Evolutionary conservation across 139 green algal species (phyloP).

Genomic region (Coelastrella sp.): DNA sequence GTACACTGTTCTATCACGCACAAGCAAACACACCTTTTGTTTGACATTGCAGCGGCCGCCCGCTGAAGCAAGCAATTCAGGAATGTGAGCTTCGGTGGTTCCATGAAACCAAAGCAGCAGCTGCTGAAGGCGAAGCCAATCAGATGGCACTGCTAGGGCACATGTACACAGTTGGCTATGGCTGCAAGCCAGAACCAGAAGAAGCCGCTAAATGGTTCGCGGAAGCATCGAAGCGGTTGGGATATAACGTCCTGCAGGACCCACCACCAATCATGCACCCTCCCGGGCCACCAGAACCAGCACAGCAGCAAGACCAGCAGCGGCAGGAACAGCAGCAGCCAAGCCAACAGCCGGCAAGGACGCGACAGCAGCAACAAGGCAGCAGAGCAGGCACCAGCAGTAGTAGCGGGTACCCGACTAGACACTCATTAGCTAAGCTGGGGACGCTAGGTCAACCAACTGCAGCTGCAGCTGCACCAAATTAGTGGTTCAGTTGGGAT

Average conservation of each 20-base stretch:
- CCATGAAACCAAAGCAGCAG: conserved; percentile 24
- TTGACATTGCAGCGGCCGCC: conserved; percentile 17
- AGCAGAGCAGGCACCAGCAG: conserved; percentile 12
- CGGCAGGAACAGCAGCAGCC: no score
- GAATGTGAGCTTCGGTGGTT: conserved; percentile 46
- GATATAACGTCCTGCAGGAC: conserved; percentile 33
- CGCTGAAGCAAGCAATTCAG: conserved; percentile 32
- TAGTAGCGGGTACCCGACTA: neutral
- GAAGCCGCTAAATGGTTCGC: conserved; percentile 34
- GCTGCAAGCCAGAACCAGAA: conserved; percentile 30
- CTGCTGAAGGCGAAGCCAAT: conserved; percentile 23
- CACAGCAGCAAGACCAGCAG: conserved; percentile 26
- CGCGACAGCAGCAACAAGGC: neutral
- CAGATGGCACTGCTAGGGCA: conserved; percentile 39
- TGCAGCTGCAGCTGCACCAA: no score
- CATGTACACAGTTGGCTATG: conserved; percentile 38
- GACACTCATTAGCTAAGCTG: neutral
- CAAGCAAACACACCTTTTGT: no score
- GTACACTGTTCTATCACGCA: no score
- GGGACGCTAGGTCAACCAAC: no score
- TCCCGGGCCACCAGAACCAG: neutral
- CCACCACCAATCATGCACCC: conserved; percentile 3
- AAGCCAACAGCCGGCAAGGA: no score
- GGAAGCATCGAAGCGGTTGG: conserved; percentile 35
- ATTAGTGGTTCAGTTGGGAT: no score